Evolutionary conservation across 371 early-diverging fungal species (phyloP).

Genomic region (Phascolomyces articulosus): DNA sequence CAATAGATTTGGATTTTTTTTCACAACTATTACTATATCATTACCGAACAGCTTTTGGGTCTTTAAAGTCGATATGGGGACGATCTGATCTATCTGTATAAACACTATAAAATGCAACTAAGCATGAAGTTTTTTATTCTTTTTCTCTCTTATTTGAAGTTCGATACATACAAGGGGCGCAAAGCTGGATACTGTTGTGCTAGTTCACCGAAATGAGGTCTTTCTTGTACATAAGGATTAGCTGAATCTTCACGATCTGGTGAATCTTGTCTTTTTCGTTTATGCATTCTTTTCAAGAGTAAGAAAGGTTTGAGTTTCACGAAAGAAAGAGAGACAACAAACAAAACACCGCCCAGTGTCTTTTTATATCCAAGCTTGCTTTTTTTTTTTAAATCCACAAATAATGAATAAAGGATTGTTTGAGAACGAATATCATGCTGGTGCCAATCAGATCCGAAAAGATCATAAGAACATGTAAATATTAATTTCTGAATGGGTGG

Average conservation of each 20-base stretch:
- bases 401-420: conserved; percentile 4
- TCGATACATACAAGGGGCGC: conserved; percentile 22
- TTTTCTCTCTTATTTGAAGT: background rate
- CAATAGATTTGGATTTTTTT: background rate
- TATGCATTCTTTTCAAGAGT: background rate
- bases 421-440: conserved; percentile 18
- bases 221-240: conserved; percentile 28
- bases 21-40: background rate
- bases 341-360: background rate
- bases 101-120: conserved; percentile 19
- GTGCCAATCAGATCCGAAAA: conserved; percentile 38
- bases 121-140: background rate
- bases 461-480: conserved; percentile 48
- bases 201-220: conserved; percentile 42
- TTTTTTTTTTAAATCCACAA: background rate
- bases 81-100: conserved; percentile 10
- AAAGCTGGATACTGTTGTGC: conserved; percentile 28
- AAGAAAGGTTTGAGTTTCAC: background rate
- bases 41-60: conserved; percentile 46
- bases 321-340: background rate
- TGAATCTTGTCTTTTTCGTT: background rate
- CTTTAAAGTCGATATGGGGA: conserved; percentile 41
- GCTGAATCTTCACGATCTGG: background rate
- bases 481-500: background rate
- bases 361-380: background rate